These are phyloP conservation scores for Scleromitrula shiraiana DNA, from an alignment of 2,329 filamentous ascomycete species.

Conservation along the genomic window DNA sequence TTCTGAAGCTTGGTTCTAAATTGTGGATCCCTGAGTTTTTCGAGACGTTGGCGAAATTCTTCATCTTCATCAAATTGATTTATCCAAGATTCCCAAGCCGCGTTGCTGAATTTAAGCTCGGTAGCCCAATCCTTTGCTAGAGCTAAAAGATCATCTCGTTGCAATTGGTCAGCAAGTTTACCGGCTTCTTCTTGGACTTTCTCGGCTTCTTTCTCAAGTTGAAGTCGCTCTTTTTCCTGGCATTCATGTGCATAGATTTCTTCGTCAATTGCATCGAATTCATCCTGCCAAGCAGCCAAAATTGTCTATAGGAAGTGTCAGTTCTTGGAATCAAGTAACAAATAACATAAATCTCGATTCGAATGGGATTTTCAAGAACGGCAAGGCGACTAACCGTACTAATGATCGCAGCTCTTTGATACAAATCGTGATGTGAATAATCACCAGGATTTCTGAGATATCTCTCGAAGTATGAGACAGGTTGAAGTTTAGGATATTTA, in stretches of 20 bases:
- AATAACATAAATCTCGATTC: too few relatives aligned
- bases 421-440: constrained; percentile 22
- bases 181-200: constrained; percentile 15
- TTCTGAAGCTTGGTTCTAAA: constrained; percentile 11
- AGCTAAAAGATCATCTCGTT: constrained; percentile 9
- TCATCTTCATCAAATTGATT: constrained; percentile 1
- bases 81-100: constrained; percentile 7
- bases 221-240: constrained; percentile 14
- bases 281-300: constrained; percentile 21
- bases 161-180: constrained; percentile 10
- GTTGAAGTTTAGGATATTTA: constrained; percentile 22
- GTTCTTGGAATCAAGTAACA: too few relatives aligned
- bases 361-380: not conserved
- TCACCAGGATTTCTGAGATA: constrained; percentile 21
- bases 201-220: constrained; percentile 14
- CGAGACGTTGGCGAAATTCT: constrained; percentile 4
- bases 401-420: constrained; percentile 18
- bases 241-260: constrained; percentile 21
- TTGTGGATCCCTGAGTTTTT: constrained; percentile 11
- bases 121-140: not conserved
- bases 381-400: constrained; percentile 1
- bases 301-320: constrained; percentile 8
- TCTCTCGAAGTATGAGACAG: constrained; percentile 19
- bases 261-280: constrained; percentile 23
- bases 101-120: not conserved